Evolutionary conservation across 2,329 filamentous ascomycete genomes (phyloP).

Genomic region (Verruconis gallopava): DNA sequence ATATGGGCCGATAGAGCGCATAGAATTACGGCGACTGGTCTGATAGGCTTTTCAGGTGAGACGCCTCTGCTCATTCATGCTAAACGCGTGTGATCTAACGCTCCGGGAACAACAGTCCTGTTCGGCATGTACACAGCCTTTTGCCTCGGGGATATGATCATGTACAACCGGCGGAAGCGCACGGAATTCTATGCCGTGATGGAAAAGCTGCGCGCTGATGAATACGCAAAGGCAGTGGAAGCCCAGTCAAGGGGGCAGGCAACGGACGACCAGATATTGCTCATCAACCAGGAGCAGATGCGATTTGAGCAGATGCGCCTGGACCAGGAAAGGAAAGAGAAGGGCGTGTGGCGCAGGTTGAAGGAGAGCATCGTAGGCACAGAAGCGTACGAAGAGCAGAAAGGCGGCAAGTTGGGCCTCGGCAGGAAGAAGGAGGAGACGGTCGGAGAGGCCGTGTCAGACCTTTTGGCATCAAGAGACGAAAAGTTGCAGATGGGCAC

Average conservation of each 20-base stretch:
- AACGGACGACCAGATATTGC: constrained; percentile 37
- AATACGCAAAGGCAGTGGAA: constrained; percentile 30
- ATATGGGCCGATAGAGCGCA: constrained; percentile 48
- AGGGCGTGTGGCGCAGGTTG: constrained; percentile 23
- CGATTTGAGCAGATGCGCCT: constrained; percentile 36
- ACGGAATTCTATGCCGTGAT: constrained; percentile 46
- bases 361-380: constrained; percentile 22
- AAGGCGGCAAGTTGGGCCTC: constrained; percentile 23
- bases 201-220: constrained; percentile 30
- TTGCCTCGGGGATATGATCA: constrained; percentile 51
- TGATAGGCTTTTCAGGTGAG: constrained; percentile 50
- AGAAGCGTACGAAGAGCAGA: constrained; percentile 23
- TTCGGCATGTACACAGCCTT: constrained; percentile 29
- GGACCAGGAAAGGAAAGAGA: constrained; percentile 27
- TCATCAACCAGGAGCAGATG: constrained; percentile 48
- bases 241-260: constrained; percentile 32
- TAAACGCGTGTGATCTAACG: too few species aligned
- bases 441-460: constrained; percentile 19
- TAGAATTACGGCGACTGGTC: constrained; percentile 43
- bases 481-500: constrained; percentile 15
- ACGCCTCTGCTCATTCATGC: too few species aligned
- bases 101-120: background rate
- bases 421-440: constrained; percentile 9
- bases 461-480: constrained; percentile 15
- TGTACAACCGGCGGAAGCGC: constrained; percentile 54